Base-by-base conservation (phyloP, 2,329 filamentous ascomycete genomes). In the Alternaria metachromatica region DNA sequence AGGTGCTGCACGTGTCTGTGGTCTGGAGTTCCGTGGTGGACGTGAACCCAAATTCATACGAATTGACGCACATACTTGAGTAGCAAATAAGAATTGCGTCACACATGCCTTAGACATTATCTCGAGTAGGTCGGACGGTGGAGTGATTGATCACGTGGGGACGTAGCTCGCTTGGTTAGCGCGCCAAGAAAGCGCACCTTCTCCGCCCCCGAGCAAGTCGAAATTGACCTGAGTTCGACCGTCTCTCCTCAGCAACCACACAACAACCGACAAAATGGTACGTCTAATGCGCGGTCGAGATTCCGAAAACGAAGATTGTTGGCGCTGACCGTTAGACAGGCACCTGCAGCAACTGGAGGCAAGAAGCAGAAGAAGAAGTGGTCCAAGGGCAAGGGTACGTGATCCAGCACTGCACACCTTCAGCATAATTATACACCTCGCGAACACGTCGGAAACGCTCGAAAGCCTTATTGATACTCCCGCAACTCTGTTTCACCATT, bases 311-410 rank as follows among this genome's bases (percentile, higher is more conserved):
- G 43, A n/a, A 33, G 37, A 41, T 33, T 49, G 20, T 44, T 58
- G 60, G 43, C 23, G 58, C 65, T 71, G 60, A 71, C 48, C 46
- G 23, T 54, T 63, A 43, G 10, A 21, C 43, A 71, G 68, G 69
- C 85, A 79, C 84, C 84, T 77, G 84, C 84, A 83, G 84, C 84
- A 80, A 85, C 89, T 80, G 89, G 89, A 82, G 89, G 87, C 80
- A 92, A 92, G 88, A 92, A 92, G 86, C 89, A 91, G 84, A 92
- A 92, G 89, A 92, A 92, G 89, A 92, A 92, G 89, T 91, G 89
- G 90, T 88, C 86, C 66, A 88, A 88, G 86, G 84, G 84, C 81
- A 86, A 86, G 82, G 84, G 84, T 86, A 82, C 72, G 83, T 83
- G 70, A 72, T 53, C 68, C 60, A 63, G 63, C 68, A 65, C 62